phyloP scores from a whole-genome alignment of 1,284 basidiomycete species.

The Coriolopsis trogii region DNA sequence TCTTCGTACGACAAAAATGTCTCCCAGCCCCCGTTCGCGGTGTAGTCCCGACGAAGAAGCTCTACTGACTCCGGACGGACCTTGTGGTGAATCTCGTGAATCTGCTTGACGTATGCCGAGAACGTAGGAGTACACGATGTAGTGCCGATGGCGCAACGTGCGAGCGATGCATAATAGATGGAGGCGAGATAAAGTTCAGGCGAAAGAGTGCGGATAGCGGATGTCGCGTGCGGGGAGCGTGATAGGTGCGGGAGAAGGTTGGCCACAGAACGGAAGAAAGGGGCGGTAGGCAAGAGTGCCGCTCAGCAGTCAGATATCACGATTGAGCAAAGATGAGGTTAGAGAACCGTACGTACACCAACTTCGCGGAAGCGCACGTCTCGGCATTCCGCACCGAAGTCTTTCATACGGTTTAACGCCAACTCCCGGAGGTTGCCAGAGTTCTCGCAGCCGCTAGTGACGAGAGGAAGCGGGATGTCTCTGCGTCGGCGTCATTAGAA shows the following conservation, averaged over 20 bases:
- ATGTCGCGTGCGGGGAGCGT: neutral
- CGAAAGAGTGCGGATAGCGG: conserved; percentile 5
- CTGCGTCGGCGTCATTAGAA: conserved; percentile 42
- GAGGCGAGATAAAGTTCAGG: conserved; percentile 1
- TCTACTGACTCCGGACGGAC: conserved; percentile 96
- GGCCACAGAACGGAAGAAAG: conserved; percentile 3
- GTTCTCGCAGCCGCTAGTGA: conserved; percentile 97
- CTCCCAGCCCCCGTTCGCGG: conserved; percentile 99
- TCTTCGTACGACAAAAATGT: conserved; percentile 99
- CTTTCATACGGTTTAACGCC: conserved; percentile 97
- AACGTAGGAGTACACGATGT: conserved; percentile 3
- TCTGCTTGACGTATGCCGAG: conserved; percentile 48
- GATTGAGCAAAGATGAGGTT: neutral
- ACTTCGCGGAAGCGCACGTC: conserved; percentile 99
- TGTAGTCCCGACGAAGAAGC: conserved; percentile 95
- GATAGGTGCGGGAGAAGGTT: neutral
- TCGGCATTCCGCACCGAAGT: conserved; percentile 97
- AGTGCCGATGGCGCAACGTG: conserved; percentile 8
- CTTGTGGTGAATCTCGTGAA: conserved; percentile 98
- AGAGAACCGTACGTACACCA: conserved; percentile 67
- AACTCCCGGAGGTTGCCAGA: conserved; percentile 96
- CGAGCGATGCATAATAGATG: conserved; percentile 1
- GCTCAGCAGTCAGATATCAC: conserved; percentile 1
- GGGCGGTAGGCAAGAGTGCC: conserved; percentile 11
- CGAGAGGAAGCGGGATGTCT: conserved; percentile 94